Conservation (phyloP, 306 rosid genomes). For the Hippophae gyantsensis region DNA sequence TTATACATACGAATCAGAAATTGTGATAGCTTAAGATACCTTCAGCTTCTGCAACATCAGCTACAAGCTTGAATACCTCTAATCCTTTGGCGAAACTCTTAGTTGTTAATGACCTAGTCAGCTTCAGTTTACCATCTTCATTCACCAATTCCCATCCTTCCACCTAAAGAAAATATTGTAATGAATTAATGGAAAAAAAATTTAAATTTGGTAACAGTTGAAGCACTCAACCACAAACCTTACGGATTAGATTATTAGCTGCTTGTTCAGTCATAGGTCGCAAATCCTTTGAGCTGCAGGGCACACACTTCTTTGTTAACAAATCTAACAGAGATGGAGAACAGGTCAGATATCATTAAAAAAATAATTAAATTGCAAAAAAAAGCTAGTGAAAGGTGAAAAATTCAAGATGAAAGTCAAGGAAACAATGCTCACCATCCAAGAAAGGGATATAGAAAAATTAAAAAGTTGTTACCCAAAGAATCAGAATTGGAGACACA, state of each 20-base stretch:
- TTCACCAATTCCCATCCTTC: slow-evolving; percentile 55
- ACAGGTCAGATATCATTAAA: not conserved
- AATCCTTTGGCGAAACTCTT: slow-evolving; percentile 75
- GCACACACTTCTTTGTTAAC: slow-evolving; percentile 55
- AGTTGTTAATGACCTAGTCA: slow-evolving; percentile 59
- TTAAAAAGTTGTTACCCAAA: too few relatives aligned
- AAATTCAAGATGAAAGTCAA: too few relatives aligned
- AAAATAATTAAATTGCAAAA: too few relatives aligned
- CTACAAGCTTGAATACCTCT: slow-evolving; percentile 59
- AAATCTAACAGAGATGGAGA: slow-evolving; percentile 36
- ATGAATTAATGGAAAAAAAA: not conserved
- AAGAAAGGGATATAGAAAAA: too few relatives aligned
- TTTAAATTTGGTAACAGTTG: not conserved
- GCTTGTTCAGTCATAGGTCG: slow-evolving; percentile 60
- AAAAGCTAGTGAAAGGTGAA: too few relatives aligned
- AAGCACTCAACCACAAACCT: slow-evolving; percentile 31
- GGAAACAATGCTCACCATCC: too few relatives aligned
- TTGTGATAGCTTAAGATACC: slow-evolving; percentile 25
- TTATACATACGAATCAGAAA: not conserved
- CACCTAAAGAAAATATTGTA: slow-evolving; percentile 32
- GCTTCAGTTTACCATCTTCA: slow-evolving; percentile 51
- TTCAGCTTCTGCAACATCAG: slow-evolving; percentile 75
- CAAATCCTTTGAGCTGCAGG: slow-evolving; percentile 60
- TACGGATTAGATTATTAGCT: slow-evolving; percentile 41
- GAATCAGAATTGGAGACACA: too few relatives aligned